Evolutionary conservation across 192 early-diverging fungal species (phyloP).

Genomic region (Coemansia asiatica): DNA sequence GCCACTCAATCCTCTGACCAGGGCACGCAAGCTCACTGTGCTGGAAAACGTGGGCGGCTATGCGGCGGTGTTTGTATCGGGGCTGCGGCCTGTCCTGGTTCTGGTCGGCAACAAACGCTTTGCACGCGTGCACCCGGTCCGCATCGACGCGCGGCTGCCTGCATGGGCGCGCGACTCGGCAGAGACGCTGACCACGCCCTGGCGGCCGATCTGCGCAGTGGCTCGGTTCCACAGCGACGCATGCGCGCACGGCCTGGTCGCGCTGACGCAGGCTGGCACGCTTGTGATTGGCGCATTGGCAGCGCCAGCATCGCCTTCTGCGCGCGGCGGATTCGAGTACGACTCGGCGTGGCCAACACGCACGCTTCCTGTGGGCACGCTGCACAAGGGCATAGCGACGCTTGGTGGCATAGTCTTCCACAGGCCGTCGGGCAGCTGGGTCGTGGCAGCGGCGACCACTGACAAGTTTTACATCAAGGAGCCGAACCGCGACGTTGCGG

Average conservation of each 20-base stretch:
- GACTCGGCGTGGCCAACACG: conserved; percentile 53
- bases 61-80: conserved; percentile 38
- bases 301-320: conserved; percentile 7
- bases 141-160: conserved; percentile 24
- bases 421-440: conserved; percentile 78
- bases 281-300: conserved; percentile 37
- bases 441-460: conserved; percentile 67
- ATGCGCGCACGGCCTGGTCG: conserved; percentile 42
- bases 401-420: conserved; percentile 82
- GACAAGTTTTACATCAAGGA: conserved; percentile 67
- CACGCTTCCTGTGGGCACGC: conserved; percentile 41
- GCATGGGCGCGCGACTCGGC: conserved; percentile 14
- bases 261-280: conserved; percentile 42
- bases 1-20: not conserved
- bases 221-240: conserved; percentile 46
- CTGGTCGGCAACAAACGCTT: conserved; percentile 39
- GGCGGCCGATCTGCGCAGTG: conserved; percentile 26
- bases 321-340: conserved; percentile 44
- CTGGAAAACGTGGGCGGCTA: conserved; percentile 47
- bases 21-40: conserved; percentile 21
- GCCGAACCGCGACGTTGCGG: conserved; percentile 63
- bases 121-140: conserved; percentile 50
- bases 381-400: conserved; percentile 33
- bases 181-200: conserved; percentile 16
- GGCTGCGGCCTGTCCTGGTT: conserved; percentile 29